phyloP scores from a whole-genome alignment of 257 asterid genomes.

The Solanum pennellii region DNA sequence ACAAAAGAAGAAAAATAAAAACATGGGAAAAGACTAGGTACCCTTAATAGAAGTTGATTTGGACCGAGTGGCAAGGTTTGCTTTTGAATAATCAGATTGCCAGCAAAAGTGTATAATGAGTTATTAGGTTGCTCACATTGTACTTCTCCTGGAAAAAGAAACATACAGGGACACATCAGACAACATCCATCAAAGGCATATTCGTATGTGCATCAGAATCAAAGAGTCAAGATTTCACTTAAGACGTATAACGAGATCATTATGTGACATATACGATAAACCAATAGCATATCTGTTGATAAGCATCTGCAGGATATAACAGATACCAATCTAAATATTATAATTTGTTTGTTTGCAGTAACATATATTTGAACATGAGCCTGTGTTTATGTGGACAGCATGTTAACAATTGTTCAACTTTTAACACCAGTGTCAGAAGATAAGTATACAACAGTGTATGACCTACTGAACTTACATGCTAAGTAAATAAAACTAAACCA shows the following conservation, averaged over 20 bases:
- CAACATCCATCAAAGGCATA: background rate
- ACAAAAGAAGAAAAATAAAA: background rate
- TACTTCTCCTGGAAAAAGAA: conserved; percentile 70
- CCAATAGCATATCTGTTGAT: background rate
- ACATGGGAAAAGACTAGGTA: conserved; percentile 12
- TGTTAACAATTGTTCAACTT: background rate
- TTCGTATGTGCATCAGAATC: background rate
- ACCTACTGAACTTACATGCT: background rate
- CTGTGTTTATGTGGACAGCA: background rate
- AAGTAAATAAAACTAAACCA: background rate
- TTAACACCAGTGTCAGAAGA: background rate
- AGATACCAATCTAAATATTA: background rate
- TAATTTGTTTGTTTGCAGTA: background rate
- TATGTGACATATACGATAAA: background rate
- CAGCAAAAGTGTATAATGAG: conserved; percentile 96
- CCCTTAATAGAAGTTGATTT: conserved; percentile 90
- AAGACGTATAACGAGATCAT: background rate
- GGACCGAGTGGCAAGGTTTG: conserved; percentile 98
- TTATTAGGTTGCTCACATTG: conserved; percentile 99
- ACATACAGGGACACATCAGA: background rate
- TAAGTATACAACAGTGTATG: background rate
- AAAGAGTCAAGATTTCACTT: background rate
- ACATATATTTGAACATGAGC: background rate
- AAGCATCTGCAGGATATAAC: background rate
- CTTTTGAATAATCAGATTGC: conserved; percentile 77